Evolutionary conservation across 176 grass and related monocot genomes (phyloP), one percentile per base, ranked within the genome.

Genomic region (Alloteropsis semialata): DNA sequence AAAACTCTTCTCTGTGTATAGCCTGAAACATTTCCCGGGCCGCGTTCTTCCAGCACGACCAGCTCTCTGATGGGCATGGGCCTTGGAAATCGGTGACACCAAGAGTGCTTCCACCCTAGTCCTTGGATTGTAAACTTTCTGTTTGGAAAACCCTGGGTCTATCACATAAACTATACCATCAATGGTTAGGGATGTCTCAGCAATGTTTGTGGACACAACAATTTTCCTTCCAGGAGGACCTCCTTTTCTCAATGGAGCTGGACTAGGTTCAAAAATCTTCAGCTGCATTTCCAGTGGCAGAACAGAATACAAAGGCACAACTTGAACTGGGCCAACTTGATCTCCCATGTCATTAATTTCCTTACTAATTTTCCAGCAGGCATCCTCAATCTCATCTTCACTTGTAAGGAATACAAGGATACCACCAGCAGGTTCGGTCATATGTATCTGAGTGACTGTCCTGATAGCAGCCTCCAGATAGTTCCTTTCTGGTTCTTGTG

Each of bases 81-180:
- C 96, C 87, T 98, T 98, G 38, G 96, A 98, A 81, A 98, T 98
- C 48, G 92, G 96, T 66, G 96, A 98, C 22, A 95, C 89, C 73
- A 95, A 78, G 63, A 98, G 89, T 51, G 96, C 93, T 34, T 98
- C 90, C 6, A 95, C 96, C 37, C 92, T 85, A 65, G 95, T 93
- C 33, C 90, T 81, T 29, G 96, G 96, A 32, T 98, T 98, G 86
- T 95, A 98, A 61, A 98, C 92, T 58, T 93, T 93, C 58, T 98
- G 96, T 75, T 95, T 95, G 15, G 92, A 91, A 87, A 98, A 98
- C 7, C 96, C 96, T 48, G 96, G 92, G 79, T 98, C 92, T 77
- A 95, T 98, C 42, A 98, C 96, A 86, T 95, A 98, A 57, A 95
- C 92, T 78, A 98, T 93, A 75, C 92, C 96, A 73, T 98, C 96